These are phyloP conservation scores for Thielaviopsis punctulata DNA, from an alignment of 2,329 filamentous ascomycete species.

Conservation along the genomic window DNA sequence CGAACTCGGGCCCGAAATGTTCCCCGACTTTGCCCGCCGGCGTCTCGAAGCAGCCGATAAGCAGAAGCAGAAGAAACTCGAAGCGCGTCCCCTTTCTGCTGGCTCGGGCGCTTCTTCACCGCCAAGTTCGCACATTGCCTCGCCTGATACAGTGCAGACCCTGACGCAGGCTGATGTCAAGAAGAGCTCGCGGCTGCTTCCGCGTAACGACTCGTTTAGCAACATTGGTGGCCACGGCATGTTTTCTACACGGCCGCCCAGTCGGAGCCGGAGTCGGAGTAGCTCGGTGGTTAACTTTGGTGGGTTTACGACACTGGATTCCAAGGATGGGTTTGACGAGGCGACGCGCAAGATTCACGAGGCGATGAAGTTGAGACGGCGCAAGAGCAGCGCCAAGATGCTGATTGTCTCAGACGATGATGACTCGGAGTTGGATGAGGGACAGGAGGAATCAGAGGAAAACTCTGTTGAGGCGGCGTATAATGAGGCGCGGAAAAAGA, in stretches of 20 bases:
- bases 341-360: slow-evolving; percentile 69
- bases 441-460: slow-evolving; percentile 22
- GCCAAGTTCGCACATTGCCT: slow-evolving; percentile 22
- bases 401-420: slow-evolving; percentile 23
- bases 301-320: slow-evolving; percentile 50
- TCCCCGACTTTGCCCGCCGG: slow-evolving; percentile 78
- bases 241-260: slow-evolving; percentile 78
- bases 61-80: slow-evolving; percentile 13
- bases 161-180: slow-evolving; percentile 33
- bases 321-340: slow-evolving; percentile 58
- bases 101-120: slow-evolving; percentile 12
- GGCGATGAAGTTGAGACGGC: slow-evolving; percentile 54
- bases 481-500: slow-evolving; percentile 27
- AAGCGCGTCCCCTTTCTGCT: slow-evolving; percentile 19
- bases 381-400: slow-evolving; percentile 26
- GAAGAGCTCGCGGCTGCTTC: slow-evolving; percentile 37
- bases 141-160: slow-evolving; percentile 23
- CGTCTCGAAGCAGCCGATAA: slow-evolving; percentile 43
- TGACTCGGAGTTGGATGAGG: slow-evolving; percentile 27
- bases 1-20: slow-evolving; percentile 85
- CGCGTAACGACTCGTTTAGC: slow-evolving; percentile 83
- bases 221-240: slow-evolving; percentile 77
- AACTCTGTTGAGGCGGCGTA: slow-evolving; percentile 27
- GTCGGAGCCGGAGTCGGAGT: slow-evolving; percentile 48
- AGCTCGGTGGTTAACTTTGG: slow-evolving; percentile 20